Base-by-base conservation (phyloP, 1,284 basidiomycete species). In the Boletus albobrunnescens region DNA sequence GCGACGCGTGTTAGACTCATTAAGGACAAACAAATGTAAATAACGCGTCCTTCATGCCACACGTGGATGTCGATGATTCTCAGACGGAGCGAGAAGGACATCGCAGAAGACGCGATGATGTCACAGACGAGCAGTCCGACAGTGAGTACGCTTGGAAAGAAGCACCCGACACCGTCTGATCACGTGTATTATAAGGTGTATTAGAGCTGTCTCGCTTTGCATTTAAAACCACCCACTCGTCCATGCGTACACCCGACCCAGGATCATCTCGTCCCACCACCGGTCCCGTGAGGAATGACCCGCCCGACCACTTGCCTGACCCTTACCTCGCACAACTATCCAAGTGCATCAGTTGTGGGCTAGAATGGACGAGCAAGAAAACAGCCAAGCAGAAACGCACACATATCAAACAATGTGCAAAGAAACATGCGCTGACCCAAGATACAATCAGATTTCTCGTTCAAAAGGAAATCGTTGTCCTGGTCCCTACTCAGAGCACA, bases 361-460 rank as follows among this genome's bases (percentile, higher is more conserved):
- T 75, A 10, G 63, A 65, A 0, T 91, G 87, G 87, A 88, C 84
- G 2, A 65, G 75, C 7, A 71, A 76, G 42, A 91, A 91, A 61
- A 75, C 76, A 6, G 67, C 68, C 14, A 54, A 64, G 11, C 76
- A 84, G 54, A 90, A 90, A 61, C 64, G 78, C 56, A 59, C 71
- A 3, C 88, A 91, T 58, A 77, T 91, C 19, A 72, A 74, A 41
- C 65, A 72, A 1, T 91, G 88, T 59, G 78, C 83, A 17, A 80
- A 76, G 63, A 86, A 82, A 61, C 69, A 72, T 23, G 65, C 66
- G 3, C 64, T 84, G 43, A 69, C 71, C 2, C 65, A 78, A 22
- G 77, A 79, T 7, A 86, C 84, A 0, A 53, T 91, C 23, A 63
- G 64, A 2, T 49, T 68, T 19, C 72, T 87, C 35, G 61, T 88